Percentiles rank a stretch among this genome's conserved stretches.
Conservation (phyloP, 108 stramenopile species). For the Conticribra weissflogii region DNA sequence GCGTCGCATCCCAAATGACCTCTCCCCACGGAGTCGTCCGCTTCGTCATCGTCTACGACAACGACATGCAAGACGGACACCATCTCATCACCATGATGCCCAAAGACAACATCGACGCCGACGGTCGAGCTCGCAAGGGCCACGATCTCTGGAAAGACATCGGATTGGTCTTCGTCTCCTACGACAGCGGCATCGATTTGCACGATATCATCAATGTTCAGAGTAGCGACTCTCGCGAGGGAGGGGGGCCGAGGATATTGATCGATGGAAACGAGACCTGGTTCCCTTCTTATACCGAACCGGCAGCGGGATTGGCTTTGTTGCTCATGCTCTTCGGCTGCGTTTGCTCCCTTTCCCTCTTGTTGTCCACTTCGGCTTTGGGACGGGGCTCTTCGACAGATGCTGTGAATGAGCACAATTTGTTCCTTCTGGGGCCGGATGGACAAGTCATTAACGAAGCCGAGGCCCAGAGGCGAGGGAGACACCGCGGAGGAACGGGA, state of each 20-base stretch:
- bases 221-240: not conserved
- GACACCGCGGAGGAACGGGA: not conserved
- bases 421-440: slow-evolving; percentile 25
- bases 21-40: slow-evolving; percentile 37
- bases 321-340: slow-evolving; percentile 46
- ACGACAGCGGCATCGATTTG: slow-evolving; percentile 32
- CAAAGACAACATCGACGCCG: slow-evolving; percentile 10
- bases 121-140: not conserved
- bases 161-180: slow-evolving; percentile 48
- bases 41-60: slow-evolving; percentile 48
- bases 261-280: slow-evolving; percentile 36
- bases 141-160: slow-evolving; percentile 24
- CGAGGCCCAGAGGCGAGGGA: not conserved
- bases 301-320: slow-evolving; percentile 32
- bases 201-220: slow-evolving; percentile 26
- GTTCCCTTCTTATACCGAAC: slow-evolving; percentile 10
- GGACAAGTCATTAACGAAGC: slow-evolving; percentile 3
- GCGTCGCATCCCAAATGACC: slow-evolving; percentile 20
- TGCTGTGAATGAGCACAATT: slow-evolving; percentile 5
- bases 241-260: slow-evolving; percentile 38
- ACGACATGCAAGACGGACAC: slow-evolving; percentile 17
- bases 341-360: slow-evolving; percentile 38
- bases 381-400: not conserved
- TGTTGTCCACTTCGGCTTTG: slow-evolving; percentile 12
- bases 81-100: slow-evolving; percentile 44